These are phyloP conservation scores for Pseudodiploospora longispora DNA, from an alignment of 2,329 filamentous ascomycete species.

Conservation along the genomic window DNA sequence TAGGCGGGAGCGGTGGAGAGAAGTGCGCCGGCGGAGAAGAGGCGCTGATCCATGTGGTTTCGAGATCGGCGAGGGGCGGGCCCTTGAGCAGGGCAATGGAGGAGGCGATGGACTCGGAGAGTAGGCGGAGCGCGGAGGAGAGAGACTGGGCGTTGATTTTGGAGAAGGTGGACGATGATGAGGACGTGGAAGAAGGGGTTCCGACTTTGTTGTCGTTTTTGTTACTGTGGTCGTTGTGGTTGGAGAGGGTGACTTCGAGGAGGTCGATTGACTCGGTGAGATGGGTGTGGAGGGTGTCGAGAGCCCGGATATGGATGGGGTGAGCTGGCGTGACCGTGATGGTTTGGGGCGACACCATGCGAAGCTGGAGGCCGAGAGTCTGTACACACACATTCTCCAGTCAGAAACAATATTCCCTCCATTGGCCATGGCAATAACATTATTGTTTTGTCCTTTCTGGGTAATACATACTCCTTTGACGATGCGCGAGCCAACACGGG, in stretches of 20 bases:
- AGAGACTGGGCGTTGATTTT: constrained; percentile 45
- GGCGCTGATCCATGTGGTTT: constrained; percentile 35
- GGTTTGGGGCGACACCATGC: constrained; percentile 51
- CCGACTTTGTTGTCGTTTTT: constrained; percentile 25
- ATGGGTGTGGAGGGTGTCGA: constrained; percentile 64
- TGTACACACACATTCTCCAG: constrained; percentile 20
- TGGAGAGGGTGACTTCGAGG: constrained; percentile 61
- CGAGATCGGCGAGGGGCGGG: constrained; percentile 30
- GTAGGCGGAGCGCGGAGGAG: constrained; percentile 45
- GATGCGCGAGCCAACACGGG: constrained; percentile 80
- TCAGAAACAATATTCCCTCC: too few relatives aligned
- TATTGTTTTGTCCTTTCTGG: neutral
- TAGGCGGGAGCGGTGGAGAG: constrained; percentile 38
- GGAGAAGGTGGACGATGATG: constrained; percentile 53
- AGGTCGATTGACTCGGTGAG: constrained; percentile 80
- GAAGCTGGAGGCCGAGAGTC: constrained; percentile 71
- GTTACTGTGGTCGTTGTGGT: neutral
- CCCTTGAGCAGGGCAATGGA: constrained; percentile 49
- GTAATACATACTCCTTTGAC: constrained; percentile 68
- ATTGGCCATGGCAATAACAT: too few relatives aligned
- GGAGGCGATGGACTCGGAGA: constrained; percentile 46
- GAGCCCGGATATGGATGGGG: constrained; percentile 56
- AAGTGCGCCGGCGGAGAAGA: constrained; percentile 39
- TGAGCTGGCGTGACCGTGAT: constrained; percentile 40
- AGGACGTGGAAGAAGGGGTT: constrained; percentile 68